Percentiles rank a stretch among this genome's conserved stretches.
Evolutionary conservation across 768 basidiomycete genomes (phyloP).

Genomic region (Russula earlei): DNA sequence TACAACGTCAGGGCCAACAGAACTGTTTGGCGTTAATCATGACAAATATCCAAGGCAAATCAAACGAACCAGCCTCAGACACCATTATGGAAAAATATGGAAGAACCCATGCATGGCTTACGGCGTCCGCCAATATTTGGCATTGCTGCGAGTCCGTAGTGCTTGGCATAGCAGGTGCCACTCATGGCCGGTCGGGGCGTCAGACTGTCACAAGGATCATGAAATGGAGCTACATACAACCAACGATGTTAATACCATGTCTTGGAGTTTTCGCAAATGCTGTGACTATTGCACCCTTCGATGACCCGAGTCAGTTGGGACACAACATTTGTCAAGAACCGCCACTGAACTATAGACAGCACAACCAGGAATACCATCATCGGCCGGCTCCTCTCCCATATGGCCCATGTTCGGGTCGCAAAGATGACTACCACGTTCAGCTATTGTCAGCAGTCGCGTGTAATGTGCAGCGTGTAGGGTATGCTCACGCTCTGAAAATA

Average conservation of each 20-base stretch:
- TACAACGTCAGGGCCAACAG: constrained; percentile 11
- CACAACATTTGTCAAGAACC: neutral
- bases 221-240: neutral
- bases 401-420: constrained; percentile 24
- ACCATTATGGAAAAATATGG: constrained; percentile 4
- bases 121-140: neutral
- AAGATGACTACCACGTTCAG: constrained; percentile 20
- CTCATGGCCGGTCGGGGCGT: neutral
- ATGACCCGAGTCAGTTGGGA: neutral
- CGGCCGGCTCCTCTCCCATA: constrained; percentile 22
- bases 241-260: neutral
- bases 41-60: neutral
- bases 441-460: neutral
- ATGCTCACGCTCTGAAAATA: constrained; percentile 8
- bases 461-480: too few species aligned
- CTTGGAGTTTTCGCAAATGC: neutral
- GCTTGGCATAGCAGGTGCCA: neutral
- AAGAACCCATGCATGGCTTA: neutral
- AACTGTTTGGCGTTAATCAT: neutral
- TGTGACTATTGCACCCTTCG: neutral
- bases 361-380: constrained; percentile 5
- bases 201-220: neutral
- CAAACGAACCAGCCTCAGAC: constrained; percentile 7
- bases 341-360: neutral
- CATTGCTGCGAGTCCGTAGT: neutral